phyloP scores from a whole-genome alignment of 1,284 basidiomycete genomes.

The Boletus mariae region DNA sequence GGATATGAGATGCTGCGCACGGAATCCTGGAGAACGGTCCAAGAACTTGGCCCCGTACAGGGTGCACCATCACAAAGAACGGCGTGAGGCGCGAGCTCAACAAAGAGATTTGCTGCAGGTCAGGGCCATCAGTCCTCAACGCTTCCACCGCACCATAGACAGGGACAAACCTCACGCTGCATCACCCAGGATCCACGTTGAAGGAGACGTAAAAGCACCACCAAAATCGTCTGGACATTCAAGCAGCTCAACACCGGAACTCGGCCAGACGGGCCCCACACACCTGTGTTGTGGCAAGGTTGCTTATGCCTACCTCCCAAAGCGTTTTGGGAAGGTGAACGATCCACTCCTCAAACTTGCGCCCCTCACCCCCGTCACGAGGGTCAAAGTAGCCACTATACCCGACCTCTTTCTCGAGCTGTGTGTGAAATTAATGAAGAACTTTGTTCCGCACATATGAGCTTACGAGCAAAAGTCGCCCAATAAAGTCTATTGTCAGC shows the following conservation, averaged over 20 bases:
- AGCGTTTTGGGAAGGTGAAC: slow-evolving; percentile 69
- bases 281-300: slow-evolving; percentile 57
- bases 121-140: slow-evolving; percentile 13
- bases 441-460: not conserved
- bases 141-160: slow-evolving; percentile 10
- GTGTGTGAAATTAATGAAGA: slow-evolving; percentile 2
- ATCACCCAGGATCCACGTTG: slow-evolving; percentile 53
- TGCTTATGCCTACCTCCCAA: slow-evolving; percentile 75
- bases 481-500: slow-evolving; percentile 69
- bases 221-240: slow-evolving; percentile 51
- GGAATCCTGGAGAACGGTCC: slow-evolving; percentile 76
- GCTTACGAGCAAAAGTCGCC: slow-evolving; percentile 63
- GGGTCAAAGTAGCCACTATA: slow-evolving; percentile 52
- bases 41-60: slow-evolving; percentile 59
- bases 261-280: slow-evolving; percentile 13
- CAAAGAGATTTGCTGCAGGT: slow-evolving; percentile 23
- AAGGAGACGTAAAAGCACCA: slow-evolving; percentile 56
- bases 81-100: slow-evolving; percentile 64
- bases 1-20: slow-evolving; percentile 26
- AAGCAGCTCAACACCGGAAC: slow-evolving; percentile 9
- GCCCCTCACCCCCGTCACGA: slow-evolving; percentile 30
- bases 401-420: slow-evolving; percentile 62
- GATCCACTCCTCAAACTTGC: slow-evolving; percentile 59
- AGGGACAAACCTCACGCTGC: slow-evolving; percentile 40
- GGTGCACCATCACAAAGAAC: slow-evolving; percentile 74